Percentiles rank a stretch among this genome's conserved stretches.
phyloP scores from a whole-genome alignment of 1,139 yeast species.

The Sugiyamaella sp. region DNA sequence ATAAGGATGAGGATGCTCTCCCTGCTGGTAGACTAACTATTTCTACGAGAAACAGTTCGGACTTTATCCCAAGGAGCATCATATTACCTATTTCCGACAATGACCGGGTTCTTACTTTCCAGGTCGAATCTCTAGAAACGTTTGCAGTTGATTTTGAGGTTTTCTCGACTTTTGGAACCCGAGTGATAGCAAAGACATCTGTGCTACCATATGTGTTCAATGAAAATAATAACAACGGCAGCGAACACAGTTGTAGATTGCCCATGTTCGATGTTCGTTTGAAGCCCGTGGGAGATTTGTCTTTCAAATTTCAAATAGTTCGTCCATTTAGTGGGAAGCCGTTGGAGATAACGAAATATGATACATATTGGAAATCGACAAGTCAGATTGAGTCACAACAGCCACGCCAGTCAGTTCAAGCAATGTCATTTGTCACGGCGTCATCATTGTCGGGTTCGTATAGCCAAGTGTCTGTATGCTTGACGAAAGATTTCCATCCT shows the following conservation, averaged over 20 bases:
- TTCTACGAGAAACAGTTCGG: conserved; percentile 58
- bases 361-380: conserved; percentile 95
- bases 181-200: conserved; percentile 86
- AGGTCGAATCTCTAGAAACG: conserved; percentile 76
- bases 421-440: conserved; percentile 83
- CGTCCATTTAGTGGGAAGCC: conserved; percentile 88
- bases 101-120: conserved; percentile 77
- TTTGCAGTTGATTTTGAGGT: conserved; percentile 87
- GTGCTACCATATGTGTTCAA: conserved; percentile 62
- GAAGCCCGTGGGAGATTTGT: conserved; percentile 79
- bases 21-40: conserved; percentile 68
- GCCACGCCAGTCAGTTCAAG: conserved; percentile 35
- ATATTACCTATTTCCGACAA: conserved; percentile 76
- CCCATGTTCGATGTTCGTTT: conserved; percentile 84
- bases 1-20: conserved; percentile 42
- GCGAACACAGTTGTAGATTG: conserved; percentile 50
- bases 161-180: conserved; percentile 92
- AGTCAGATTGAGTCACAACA: conserved; percentile 45
- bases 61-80: conserved; percentile 82
- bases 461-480: conserved; percentile 66
- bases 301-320: conserved; percentile 78
- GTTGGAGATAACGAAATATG: conserved; percentile 87
- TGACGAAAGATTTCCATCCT: conserved; percentile 83
- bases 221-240: conserved; percentile 35
- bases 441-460: conserved; percentile 87